phyloP scores from a whole-genome alignment of 805 yeast species.

The Clavispora carvajalis region DNA sequence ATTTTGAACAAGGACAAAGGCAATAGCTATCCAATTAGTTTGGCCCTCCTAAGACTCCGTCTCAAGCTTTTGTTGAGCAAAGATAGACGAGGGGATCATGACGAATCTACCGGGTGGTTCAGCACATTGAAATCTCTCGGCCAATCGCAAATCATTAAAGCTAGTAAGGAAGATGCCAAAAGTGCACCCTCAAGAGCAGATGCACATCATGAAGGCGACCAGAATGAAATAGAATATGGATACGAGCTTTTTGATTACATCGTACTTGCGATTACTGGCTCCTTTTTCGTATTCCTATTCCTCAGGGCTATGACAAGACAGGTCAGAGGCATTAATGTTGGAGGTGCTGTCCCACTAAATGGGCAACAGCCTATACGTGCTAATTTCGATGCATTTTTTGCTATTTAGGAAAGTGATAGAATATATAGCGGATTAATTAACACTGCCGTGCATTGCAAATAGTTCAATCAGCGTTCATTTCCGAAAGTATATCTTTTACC shows the following conservation, averaged over 20 bases:
- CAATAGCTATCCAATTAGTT: slow-evolving; percentile 28
- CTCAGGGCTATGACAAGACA: slow-evolving; percentile 23
- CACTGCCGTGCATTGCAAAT: not conserved
- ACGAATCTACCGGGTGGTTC: slow-evolving; percentile 30
- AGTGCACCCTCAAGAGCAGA: slow-evolving; percentile 20
- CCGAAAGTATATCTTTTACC: slow-evolving; percentile 27
- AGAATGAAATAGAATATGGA: slow-evolving; percentile 17
- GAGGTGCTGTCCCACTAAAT: slow-evolving; percentile 7
- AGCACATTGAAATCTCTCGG: slow-evolving; percentile 31
- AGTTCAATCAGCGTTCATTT: slow-evolving; percentile 11
- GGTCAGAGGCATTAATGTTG: slow-evolving; percentile 20
- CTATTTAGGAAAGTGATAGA: slow-evolving; percentile 14
- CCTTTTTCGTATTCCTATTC: slow-evolving; percentile 25
- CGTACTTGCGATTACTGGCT: slow-evolving; percentile 23
- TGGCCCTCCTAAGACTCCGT: slow-evolving; percentile 35
- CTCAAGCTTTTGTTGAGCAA: slow-evolving; percentile 30
- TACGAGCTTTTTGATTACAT: slow-evolving; percentile 32
- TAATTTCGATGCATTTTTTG: slow-evolving; percentile 32
- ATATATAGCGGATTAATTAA: too few relatives aligned
- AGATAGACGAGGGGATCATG: slow-evolving; percentile 12
- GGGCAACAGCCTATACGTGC: slow-evolving; percentile 19
- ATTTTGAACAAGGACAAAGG: not conserved
- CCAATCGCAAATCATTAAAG: slow-evolving; percentile 8
- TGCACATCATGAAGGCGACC: slow-evolving; percentile 32
- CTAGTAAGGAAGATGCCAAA: slow-evolving; percentile 9